Conservation (phyloP, 495 filamentous ascomycete species). For the Xylaria acuta region DNA sequence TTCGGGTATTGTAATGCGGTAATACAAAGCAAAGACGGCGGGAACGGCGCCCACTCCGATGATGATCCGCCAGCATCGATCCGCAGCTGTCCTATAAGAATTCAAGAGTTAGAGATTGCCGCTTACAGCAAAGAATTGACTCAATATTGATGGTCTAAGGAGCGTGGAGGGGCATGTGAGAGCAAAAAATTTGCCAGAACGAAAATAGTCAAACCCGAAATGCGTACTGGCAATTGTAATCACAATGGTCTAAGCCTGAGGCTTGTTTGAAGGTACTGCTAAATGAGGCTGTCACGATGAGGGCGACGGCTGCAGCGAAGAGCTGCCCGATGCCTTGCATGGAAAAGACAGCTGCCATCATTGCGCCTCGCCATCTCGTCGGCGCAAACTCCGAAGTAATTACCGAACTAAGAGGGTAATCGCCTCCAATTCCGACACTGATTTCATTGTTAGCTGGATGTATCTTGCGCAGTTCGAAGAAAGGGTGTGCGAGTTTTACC, state of each 20-base stretch:
- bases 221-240: constrained; percentile 60
- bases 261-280: constrained; percentile 63
- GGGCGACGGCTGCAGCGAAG: constrained; percentile 70
- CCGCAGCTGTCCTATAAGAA: constrained; percentile 61
- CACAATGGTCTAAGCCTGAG: constrained; percentile 56
- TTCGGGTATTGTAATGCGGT: constrained; percentile 87
- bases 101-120: not conserved
- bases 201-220: not conserved
- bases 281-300: constrained; percentile 75
- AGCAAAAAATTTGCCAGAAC: not conserved
- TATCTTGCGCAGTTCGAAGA: not conserved
- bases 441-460: constrained; percentile 20
- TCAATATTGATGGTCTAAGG: not conserved
- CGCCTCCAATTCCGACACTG: constrained; percentile 70
- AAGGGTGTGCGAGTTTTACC: constrained; percentile 32
- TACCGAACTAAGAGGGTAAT: constrained; percentile 77
- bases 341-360: constrained; percentile 88
- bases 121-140: not conserved
- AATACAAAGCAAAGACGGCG: constrained; percentile 78
- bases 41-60: constrained; percentile 82
- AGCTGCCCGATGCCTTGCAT: constrained; percentile 86
- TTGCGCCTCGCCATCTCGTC: constrained; percentile 82
- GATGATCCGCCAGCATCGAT: constrained; percentile 83
- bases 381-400: constrained; percentile 88
- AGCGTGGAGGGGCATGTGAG: not conserved